Evolutionary conservation across 306 rosid genomes (phyloP), one percentile per base, ranked within the genome.

Genomic region (Mimosa pudica): DNA sequence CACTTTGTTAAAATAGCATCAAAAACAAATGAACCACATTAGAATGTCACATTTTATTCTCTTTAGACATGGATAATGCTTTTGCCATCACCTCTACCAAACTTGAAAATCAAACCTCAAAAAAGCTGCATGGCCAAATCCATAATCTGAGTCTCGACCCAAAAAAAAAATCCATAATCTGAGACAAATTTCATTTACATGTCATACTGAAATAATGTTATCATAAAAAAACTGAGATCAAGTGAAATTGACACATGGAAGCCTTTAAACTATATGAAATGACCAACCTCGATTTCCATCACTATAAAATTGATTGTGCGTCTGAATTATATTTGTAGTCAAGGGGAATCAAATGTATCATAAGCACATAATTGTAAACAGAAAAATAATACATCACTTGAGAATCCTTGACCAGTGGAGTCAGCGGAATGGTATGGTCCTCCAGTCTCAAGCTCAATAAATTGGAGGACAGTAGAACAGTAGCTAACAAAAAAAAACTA

Each of bases 381-480:
- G 47, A 69, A 18, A 18, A 55, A 2, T 58, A 7, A 58, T 0
- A 20, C 18, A 58, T 20, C 16, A 68, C 35, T 44, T 69, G 42
- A 38, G 35, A 69, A 18, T 68, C 18, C 74, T 35, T 51, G 20
- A 32, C 30, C 63, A 41, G 52, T 35, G 79, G 57, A 80, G 20
- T 58, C 73, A 24, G 52, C 46, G 77, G 64, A 80, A 77, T 47
- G 65, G 44, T 20, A 49, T 72, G 54, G 24, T 65, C 67, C 45
- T 58, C 72, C 4, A 60, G 58, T 54, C 75, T 20, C 8, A 20
- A 16, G 70, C 76, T 66, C 51, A 51, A 75, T 55, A 71, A 64
- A 75, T 58, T 68, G 51, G 44, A 69, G 69, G 75, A 79, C 49
- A 9, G 58, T 65, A 76, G 60, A 70, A 42, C 75, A 71, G 73